Evolutionary conservation across 768 basidiomycete genomes (phyloP).

Genomic region (Agaricus sinodeliciosus): DNA sequence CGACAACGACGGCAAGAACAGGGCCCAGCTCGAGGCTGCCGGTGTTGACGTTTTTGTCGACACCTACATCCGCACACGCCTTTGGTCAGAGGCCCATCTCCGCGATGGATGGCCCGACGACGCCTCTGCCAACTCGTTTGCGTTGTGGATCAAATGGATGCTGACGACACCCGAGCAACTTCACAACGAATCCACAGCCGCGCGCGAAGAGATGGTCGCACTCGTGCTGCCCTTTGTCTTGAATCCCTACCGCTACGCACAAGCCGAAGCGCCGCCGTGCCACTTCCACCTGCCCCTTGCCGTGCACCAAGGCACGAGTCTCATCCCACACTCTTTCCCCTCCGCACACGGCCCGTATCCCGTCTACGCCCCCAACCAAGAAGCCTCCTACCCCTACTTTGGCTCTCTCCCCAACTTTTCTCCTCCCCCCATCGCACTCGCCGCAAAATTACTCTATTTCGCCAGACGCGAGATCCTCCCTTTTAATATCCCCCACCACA

Average conservation of each 20-base stretch:
- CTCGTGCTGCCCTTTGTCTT: constrained; percentile 28
- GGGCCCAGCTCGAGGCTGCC: constrained; percentile 46
- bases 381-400: constrained; percentile 42
- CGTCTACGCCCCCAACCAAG: constrained; percentile 18
- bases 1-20: constrained; percentile 66
- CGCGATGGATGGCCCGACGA: constrained; percentile 55
- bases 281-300: constrained; percentile 47
- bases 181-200: constrained; percentile 16
- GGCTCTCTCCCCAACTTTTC: constrained; percentile 1
- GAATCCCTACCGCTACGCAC: constrained; percentile 41
- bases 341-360: constrained; percentile 15
- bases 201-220: constrained; percentile 23
- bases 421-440: constrained; percentile 42
- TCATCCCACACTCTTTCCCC: constrained; percentile 5
- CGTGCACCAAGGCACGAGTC: background rate
- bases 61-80: constrained; percentile 34
- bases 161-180: constrained; percentile 30
- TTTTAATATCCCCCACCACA: constrained; percentile 33
- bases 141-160: constrained; percentile 62
- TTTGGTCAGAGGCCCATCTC: constrained; percentile 31
- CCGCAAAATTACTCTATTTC: constrained; percentile 61
- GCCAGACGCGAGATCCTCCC: constrained; percentile 45
- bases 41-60: constrained; percentile 42
- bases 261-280: constrained; percentile 51
- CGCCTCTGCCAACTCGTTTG: constrained; percentile 39